A percentile compares a stretch with the other conserved stretches of the same genome.
These are phyloP conservation scores for Sclerotiophoma versabilis DNA, from an alignment of 2,329 filamentous ascomycete species.

Conservation along the genomic window DNA sequence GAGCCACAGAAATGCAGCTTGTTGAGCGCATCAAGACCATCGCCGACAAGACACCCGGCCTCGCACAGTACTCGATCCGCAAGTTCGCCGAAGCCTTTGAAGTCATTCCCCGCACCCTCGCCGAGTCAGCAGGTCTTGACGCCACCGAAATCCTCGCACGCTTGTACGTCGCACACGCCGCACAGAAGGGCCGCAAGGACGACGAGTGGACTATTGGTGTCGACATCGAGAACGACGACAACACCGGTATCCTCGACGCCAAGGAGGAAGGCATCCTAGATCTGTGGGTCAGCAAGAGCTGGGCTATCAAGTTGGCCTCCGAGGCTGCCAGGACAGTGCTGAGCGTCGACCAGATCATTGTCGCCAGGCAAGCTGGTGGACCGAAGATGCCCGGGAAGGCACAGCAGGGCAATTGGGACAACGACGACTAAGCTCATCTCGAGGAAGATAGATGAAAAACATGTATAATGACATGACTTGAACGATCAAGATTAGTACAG, in stretches of 20 bases:
- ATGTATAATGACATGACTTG: conserved; percentile 15
- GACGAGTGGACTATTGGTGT: conserved; percentile 92
- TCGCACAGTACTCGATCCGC: conserved; percentile 95
- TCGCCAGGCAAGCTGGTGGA: conserved; percentile 94
- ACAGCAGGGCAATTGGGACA: conserved; percentile 71
- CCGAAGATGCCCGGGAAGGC: conserved; percentile 97
- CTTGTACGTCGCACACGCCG: conserved; percentile 89
- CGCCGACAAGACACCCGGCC: conserved; percentile 89
- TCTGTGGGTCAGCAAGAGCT: conserved; percentile 88
- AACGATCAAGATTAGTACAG: no score
- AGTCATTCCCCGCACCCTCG: conserved; percentile 90
- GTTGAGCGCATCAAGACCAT: conserved; percentile 90
- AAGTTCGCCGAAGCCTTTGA: conserved; percentile 98
- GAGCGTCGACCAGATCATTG: conserved; percentile 98
- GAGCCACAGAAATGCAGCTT: conserved; percentile 92
- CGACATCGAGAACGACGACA: conserved; percentile 88
- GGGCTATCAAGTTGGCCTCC: conserved; percentile 96
- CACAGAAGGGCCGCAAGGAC: conserved; percentile 58
- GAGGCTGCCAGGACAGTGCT: conserved; percentile 93
- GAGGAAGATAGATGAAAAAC: neutral
- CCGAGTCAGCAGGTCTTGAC: conserved; percentile 93
- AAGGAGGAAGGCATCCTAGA: conserved; percentile 90
- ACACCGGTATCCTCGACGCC: conserved; percentile 82
- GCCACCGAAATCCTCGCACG: conserved; percentile 95
- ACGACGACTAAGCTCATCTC: conserved; percentile 58